Base-by-base conservation (phyloP, 768 basidiomycete genomes). In the Suillus brevipes region DNA sequence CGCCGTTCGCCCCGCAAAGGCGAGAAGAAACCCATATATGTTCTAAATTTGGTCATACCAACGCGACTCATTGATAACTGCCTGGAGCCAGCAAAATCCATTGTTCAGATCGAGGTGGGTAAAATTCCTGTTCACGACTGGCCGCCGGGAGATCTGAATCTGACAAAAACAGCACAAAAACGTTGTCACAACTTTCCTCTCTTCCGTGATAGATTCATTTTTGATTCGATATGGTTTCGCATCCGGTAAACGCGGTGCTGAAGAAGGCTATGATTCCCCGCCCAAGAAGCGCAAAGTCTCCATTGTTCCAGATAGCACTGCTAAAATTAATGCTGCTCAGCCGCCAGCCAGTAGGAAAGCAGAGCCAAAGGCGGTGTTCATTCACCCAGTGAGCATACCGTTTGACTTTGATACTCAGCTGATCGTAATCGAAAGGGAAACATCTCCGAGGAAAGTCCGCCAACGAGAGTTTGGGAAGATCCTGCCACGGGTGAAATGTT, bases 1-100 rank as follows among this genome's bases (percentile, higher is more conserved):
- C 86, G 91, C 65, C 83, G 90, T 40, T 91, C 94, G 40, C 91
- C 94, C 38, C 87, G 90, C 47, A 94, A 92, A 77, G 75, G 79
- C 28, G 93, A 94, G 72, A 88, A 87, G 75, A 86, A 86, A 74
- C 88, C 95, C 6, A 86, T 95, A 65, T 98, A 92, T 74, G 89
- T 95, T 55, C 79, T 99, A 56, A 88, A 92, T 72, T 72, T 99
- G 65, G 81, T 79, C 10, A 77, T 95, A 23, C 87, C 93, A 52
- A 78, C 87, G 3, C 77, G 79, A 31, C 79, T 87, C 34, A 80
- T 97, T 10, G 94, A 97, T 71, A 89, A 91, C 63, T 86, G 87
- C 65, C 72, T 95, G 36, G 94, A 92, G 68, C 93, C 95, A n/a
- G 79, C 85, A 20, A 96, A 95, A 78, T 78, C 80, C 5, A 71